Conservation (phyloP, 345 rosid genomes). For the Orychophragmus violaceus region DNA sequence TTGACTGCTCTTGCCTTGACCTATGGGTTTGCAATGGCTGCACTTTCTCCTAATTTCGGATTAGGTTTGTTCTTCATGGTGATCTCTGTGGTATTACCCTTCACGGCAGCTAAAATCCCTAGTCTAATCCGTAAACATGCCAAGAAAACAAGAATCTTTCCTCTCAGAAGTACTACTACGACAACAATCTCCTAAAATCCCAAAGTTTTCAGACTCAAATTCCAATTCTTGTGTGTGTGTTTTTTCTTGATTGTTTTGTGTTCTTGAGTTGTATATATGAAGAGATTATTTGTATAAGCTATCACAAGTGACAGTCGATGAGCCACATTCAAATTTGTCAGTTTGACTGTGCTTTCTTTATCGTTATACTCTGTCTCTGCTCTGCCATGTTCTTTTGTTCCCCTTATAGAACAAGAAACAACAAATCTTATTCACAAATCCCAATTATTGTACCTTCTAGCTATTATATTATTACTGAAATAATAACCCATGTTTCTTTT, state of each 20-base stretch:
- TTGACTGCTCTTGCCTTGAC: slow-evolving; percentile 22
- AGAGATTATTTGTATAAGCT: neutral
- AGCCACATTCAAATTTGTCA: neutral
- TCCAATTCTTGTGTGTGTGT: neutral
- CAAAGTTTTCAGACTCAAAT: neutral
- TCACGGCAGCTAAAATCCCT: slow-evolving; percentile 4
- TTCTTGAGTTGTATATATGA: neutral
- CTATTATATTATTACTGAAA: neutral
- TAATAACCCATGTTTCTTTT: slow-evolving; percentile 10
- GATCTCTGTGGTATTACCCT: slow-evolving; percentile 7
- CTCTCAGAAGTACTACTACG: neutral
- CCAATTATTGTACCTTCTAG: slow-evolving; percentile 25
- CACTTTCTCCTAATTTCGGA: slow-evolving; percentile 22
- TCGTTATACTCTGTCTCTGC: slow-evolving; percentile 25
- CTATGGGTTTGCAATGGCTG: slow-evolving; percentile 29
- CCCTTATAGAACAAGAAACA: slow-evolving; percentile 12
- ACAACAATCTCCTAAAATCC: slow-evolving; percentile 1
- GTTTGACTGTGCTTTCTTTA: slow-evolving; percentile 16
- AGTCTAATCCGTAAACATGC: neutral
- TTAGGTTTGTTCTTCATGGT: slow-evolving; percentile 12
- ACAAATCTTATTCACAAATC: slow-evolving; percentile 20
- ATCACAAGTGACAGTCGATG: slow-evolving; percentile 15
- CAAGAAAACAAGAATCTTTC: slow-evolving; percentile 15
- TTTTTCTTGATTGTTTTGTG: neutral
- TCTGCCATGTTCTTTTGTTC: slow-evolving; percentile 35